A percentile compares a stretch with the other conserved stretches of the same genome.
These are phyloP conservation scores for Magnaporthiopsis rhizophila DNA, from an alignment of 2,329 filamentous ascomycete genomes.

Conservation along the genomic window DNA sequence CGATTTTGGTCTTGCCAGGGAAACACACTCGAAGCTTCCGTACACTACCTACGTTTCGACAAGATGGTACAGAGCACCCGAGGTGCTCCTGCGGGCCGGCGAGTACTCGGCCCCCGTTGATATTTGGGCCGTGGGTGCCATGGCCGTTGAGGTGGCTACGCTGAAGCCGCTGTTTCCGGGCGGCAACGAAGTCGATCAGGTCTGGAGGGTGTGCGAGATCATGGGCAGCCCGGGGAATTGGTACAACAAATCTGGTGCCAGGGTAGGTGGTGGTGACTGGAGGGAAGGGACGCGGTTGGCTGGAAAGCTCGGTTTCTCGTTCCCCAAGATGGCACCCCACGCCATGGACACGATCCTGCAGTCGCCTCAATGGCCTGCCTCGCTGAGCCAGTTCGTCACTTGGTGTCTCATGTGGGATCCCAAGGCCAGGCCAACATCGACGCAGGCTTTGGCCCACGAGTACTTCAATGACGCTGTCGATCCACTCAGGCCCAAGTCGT, in stretches of 20 bases:
- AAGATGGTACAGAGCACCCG: slow-evolving; percentile 93
- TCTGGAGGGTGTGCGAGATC: slow-evolving; percentile 97
- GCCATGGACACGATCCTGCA: slow-evolving; percentile 91
- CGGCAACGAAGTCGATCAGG: slow-evolving; percentile 96
- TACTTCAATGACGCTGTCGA: slow-evolving; percentile 92
- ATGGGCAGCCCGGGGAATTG: slow-evolving; percentile 98
- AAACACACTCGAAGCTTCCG: slow-evolving; percentile 91
- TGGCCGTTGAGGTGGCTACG: slow-evolving; percentile 97
- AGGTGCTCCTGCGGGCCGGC: slow-evolving; percentile 85
- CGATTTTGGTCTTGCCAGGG: slow-evolving; percentile 93
- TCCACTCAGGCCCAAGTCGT: slow-evolving; percentile 85
- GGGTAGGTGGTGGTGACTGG: slow-evolving; percentile 94
- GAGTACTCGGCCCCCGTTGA: slow-evolving; percentile 97
- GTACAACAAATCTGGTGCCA: slow-evolving; percentile 84
- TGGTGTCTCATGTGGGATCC: slow-evolving; percentile 99
- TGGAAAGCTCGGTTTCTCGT: slow-evolving; percentile 95
- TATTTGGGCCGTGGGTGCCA: slow-evolving; percentile 96
- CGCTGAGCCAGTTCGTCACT: slow-evolving; percentile 87
- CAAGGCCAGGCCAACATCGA: slow-evolving; percentile 80
- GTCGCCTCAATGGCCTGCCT: slow-evolving; percentile 81
- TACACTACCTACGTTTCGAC: slow-evolving; percentile 99
- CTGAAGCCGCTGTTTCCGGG: slow-evolving; percentile 95
- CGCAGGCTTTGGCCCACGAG: slow-evolving; percentile 89
- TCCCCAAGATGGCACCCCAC: slow-evolving; percentile 98
- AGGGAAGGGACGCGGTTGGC: slow-evolving; percentile 87